Conservation (phyloP, 768 basidiomycete genomes). For the Trametes villosa region DNA sequence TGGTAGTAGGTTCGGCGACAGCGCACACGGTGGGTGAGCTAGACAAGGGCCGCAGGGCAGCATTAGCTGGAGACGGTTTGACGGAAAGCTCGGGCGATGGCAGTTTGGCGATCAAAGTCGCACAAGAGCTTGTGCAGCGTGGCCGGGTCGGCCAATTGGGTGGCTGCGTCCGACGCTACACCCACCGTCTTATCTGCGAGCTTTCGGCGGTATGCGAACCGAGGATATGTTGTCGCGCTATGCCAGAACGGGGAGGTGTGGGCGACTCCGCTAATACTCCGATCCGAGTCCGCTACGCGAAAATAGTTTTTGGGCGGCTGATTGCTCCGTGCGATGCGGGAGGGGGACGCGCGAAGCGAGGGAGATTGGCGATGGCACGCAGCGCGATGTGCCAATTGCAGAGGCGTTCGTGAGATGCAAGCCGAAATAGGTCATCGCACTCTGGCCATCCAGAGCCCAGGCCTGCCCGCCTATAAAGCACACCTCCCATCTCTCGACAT, state of each 20-base stretch:
- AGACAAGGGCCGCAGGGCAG: background rate
- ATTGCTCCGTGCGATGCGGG: slow-evolving; percentile 14
- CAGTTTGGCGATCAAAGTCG: slow-evolving; percentile 15
- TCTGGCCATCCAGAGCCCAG: slow-evolving; percentile 22
- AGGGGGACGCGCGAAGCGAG: slow-evolving; percentile 11
- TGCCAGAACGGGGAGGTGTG: slow-evolving; percentile 17
- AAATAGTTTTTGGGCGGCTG: slow-evolving; percentile 8
- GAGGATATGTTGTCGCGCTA: slow-evolving; percentile 2
- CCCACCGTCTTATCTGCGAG: slow-evolving; percentile 14
- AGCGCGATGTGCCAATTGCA: slow-evolving; percentile 13
- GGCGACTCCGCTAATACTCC: slow-evolving; percentile 7
- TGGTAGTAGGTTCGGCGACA: background rate
- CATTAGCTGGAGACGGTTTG: background rate
- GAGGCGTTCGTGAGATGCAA: slow-evolving; percentile 17
- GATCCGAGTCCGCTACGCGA: slow-evolving; percentile 10
- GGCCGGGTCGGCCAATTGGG: background rate
- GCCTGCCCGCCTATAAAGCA: slow-evolving; percentile 34
- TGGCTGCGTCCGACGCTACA: background rate
- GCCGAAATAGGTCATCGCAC: slow-evolving; percentile 24
- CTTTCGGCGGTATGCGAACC: slow-evolving; percentile 3
- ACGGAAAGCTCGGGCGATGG: slow-evolving; percentile 3
- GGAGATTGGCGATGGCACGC: slow-evolving; percentile 18
- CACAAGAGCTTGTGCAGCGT: slow-evolving; percentile 4
- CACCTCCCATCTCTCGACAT: background rate
- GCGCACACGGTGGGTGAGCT: no score